A percentile compares a stretch with the other conserved stretches of the same genome.
Evolutionary conservation across 352 stramenopile species (phyloP).

Genomic region (Globisporangium cylindrosporum): DNA sequence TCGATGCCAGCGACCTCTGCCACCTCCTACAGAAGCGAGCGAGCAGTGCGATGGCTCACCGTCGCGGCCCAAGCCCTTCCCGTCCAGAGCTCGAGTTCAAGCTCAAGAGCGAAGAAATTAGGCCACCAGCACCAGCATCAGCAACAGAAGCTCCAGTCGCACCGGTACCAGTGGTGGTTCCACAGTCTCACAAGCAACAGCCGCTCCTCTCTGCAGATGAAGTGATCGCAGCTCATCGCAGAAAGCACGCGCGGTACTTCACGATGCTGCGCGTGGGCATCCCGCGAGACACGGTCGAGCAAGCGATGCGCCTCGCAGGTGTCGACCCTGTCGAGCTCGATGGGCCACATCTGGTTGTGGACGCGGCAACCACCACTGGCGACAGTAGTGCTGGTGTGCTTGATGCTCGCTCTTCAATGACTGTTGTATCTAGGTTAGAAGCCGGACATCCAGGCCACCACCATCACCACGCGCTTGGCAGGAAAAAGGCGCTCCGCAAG

Average conservation of each 20-base stretch:
- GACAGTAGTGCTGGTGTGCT: not conserved
- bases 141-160: not conserved
- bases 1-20: not conserved
- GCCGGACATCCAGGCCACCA: not conserved
- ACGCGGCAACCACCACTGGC: not conserved
- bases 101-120: not conserved
- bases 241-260: constrained; percentile 49
- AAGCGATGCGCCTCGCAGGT: constrained; percentile 42
- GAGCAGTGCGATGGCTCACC: not conserved
- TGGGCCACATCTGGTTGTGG: constrained; percentile 11
- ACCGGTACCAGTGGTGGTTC: not conserved
- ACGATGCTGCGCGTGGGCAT: constrained; percentile 50
- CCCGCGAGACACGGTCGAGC: constrained; percentile 39
- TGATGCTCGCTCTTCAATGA: not conserved
- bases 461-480: not conserved
- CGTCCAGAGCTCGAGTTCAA: not conserved
- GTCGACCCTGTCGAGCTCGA: constrained; percentile 32
- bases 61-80: not conserved
- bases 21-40: constrained; percentile 11
- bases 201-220: constrained; percentile 16
- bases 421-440: not conserved
- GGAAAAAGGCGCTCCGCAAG: constrained; percentile 16
- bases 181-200: not conserved
- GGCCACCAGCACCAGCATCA: not conserved
- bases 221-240: constrained; percentile 31